Evolutionary conservation across 2,329 filamentous ascomycete species (phyloP).

Genomic region (Cadophora sp.): DNA sequence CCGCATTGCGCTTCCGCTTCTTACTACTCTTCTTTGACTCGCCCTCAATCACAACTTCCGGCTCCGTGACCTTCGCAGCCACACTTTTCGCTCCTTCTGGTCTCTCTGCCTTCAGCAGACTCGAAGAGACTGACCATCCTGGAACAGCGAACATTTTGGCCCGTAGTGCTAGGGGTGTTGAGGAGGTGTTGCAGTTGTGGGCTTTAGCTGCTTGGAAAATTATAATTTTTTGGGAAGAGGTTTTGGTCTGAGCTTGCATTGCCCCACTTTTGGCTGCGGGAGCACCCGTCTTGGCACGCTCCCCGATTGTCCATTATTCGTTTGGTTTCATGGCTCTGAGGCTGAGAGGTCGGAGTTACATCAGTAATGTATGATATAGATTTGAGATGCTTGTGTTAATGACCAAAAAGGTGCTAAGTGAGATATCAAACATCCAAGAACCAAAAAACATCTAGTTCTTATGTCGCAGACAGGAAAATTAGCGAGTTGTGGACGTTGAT

Average conservation of each 20-base stretch:
- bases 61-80: conserved; percentile 35
- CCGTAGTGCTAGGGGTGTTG: conserved; percentile 7
- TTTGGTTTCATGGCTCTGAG: not conserved
- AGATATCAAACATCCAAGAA: no score
- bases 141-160: conserved; percentile 85
- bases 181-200: not conserved
- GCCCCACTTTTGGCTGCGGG: conserved; percentile 10
- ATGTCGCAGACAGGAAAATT: no score
- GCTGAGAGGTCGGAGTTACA: no score
- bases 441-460: no score
- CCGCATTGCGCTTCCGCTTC: conserved; percentile 56
- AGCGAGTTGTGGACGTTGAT: no score
- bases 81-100: conserved; percentile 29
- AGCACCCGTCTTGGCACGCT: conserved; percentile 10
- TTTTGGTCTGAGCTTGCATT: conserved; percentile 15
- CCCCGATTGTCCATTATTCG: not conserved
- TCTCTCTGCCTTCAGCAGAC: conserved; percentile 72
- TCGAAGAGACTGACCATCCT: conserved; percentile 85
- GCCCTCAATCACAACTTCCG: conserved; percentile 39
- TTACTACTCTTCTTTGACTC: conserved; percentile 49
- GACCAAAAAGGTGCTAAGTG: no score
- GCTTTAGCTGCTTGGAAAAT: not conserved
- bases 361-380: no score
- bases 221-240: conserved; percentile 16
- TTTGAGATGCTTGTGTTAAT: no score